Percentiles rank a stretch among this genome's conserved stretches.
phyloP scores from a whole-genome alignment of 1,284 basidiomycete genomes.

The Cutaneotrichosporon daszewskae region DNA sequence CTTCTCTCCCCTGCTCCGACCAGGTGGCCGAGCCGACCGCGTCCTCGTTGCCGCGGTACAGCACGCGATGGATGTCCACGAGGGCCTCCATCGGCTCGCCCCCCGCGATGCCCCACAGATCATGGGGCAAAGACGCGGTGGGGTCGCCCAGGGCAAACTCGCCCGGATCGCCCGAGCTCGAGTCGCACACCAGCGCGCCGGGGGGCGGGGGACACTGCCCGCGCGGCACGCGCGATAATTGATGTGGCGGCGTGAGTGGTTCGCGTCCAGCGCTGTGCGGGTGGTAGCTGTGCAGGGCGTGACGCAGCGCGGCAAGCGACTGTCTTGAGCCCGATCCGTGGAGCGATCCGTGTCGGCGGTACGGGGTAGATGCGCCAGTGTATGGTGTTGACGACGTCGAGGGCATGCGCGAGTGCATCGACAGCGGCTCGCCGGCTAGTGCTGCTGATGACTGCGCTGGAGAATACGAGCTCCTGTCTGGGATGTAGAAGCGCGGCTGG shows the following conservation, averaged over 20 bases:
- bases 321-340: slow-evolving; percentile 12
- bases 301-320: slow-evolving; percentile 16
- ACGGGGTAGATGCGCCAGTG: slow-evolving; percentile 13
- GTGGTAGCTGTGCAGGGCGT: slow-evolving; percentile 20
- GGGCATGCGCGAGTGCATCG: slow-evolving; percentile 16
- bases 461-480: slow-evolving; percentile 12
- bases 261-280: slow-evolving; percentile 2
- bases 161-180: background rate
- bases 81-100: slow-evolving; percentile 33
- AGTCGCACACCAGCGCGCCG: slow-evolving; percentile 1
- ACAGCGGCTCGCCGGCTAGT: slow-evolving; percentile 6
- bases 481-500: slow-evolving; percentile 24
- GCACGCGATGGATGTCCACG: slow-evolving; percentile 39
- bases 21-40: slow-evolving; percentile 11
- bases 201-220: too few species aligned
- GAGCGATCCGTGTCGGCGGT: slow-evolving; percentile 7
- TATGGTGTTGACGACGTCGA: slow-evolving; percentile 3
- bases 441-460: slow-evolving; percentile 8
- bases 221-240: background rate
- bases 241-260: slow-evolving; percentile 2
- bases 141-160: background rate
- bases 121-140: background rate
- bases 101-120: slow-evolving; percentile 6
- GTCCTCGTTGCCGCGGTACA: slow-evolving; percentile 38
- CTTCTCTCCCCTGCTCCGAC: slow-evolving; percentile 28